Evolutionary conservation across 1,139 yeast genomes (phyloP).

Genomic region (Candida albicans): DNA sequence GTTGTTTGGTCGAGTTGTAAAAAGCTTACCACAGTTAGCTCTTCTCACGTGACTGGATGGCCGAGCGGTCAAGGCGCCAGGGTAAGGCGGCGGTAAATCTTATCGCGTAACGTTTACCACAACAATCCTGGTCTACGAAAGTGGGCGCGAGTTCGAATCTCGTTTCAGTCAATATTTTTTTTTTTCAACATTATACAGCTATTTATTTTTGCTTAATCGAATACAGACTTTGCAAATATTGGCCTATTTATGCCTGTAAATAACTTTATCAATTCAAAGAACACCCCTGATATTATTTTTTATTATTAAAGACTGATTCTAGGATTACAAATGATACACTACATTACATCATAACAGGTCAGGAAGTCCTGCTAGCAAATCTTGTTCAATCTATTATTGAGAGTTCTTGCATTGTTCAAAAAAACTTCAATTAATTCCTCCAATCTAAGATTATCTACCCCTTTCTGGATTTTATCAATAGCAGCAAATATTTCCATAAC

Average conservation of each 20-base stretch:
- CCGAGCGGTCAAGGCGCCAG: conserved; percentile 1
- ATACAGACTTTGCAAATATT: no score
- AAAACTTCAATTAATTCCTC: conserved; percentile 73
- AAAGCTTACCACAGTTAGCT: no score
- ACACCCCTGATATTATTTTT: conserved; percentile 1
- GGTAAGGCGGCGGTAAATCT: neutral
- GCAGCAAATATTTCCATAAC: conserved; percentile 61
- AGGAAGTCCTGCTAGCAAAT: conserved; percentile 20
- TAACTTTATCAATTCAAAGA: conserved; percentile 52
- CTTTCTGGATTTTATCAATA: conserved; percentile 51
- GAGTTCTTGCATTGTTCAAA: conserved; percentile 64
- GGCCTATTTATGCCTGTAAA: no score
- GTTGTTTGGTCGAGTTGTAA: no score
- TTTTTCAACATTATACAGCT: neutral
- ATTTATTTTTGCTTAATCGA: neutral
- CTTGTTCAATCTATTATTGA: conserved; percentile 47
- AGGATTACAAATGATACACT: no score
- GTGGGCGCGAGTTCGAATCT: conserved; percentile 1
- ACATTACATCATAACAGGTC: no score
- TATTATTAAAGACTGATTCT: neutral
- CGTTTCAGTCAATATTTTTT: conserved; percentile 1
- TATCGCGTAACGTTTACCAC: neutral
- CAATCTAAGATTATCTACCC: conserved; percentile 59
- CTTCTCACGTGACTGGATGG: neutral
- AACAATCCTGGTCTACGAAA: neutral